Percentiles rank a stretch among this genome's conserved stretches.
Evolutionary conservation across 2,329 filamentous ascomycete genomes (phyloP).

Genomic region (Chaetomiaceae sp.): DNA sequence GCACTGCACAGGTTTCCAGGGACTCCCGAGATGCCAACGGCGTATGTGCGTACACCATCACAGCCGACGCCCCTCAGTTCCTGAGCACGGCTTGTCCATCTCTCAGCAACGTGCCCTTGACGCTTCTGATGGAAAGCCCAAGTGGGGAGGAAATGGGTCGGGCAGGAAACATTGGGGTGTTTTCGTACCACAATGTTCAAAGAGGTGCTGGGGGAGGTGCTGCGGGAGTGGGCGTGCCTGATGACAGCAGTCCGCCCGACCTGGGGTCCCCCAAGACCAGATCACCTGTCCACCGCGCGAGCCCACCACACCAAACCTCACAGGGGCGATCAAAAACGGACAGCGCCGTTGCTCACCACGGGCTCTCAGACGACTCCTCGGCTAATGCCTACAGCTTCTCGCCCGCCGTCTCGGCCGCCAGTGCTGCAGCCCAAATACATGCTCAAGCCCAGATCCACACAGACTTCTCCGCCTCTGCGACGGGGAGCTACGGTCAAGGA

Average conservation of each 20-base stretch:
- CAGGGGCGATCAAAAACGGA: slow-evolving; percentile 29
- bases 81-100: slow-evolving; percentile 46
- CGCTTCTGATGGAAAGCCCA: slow-evolving; percentile 48
- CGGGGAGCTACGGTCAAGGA: slow-evolving; percentile 36
- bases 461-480: slow-evolving; percentile 26
- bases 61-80: slow-evolving; percentile 63
- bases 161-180: slow-evolving; percentile 40
- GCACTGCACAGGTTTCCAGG: slow-evolving; percentile 61
- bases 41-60: slow-evolving; percentile 65
- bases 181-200: slow-evolving; percentile 38
- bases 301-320: slow-evolving; percentile 36
- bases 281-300: slow-evolving; percentile 42
- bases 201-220: slow-evolving; percentile 26
- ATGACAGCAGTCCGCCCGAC: slow-evolving; percentile 35
- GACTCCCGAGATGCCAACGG: slow-evolving; percentile 52
- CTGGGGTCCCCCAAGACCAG: slow-evolving; percentile 38
- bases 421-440: slow-evolving; percentile 37
- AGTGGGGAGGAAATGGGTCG: slow-evolving; percentile 50
- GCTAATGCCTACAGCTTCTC: slow-evolving; percentile 54
- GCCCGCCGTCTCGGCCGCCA: slow-evolving; percentile 45
- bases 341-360: slow-evolving; percentile 28
- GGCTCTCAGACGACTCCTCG: slow-evolving; percentile 37
- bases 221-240: slow-evolving; percentile 27
- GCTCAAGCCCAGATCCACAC: slow-evolving; percentile 35
- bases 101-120: slow-evolving; percentile 48